Evolutionary conservation across 306 rosid species (phyloP).

Genomic region (Sesbania bispinosa): DNA sequence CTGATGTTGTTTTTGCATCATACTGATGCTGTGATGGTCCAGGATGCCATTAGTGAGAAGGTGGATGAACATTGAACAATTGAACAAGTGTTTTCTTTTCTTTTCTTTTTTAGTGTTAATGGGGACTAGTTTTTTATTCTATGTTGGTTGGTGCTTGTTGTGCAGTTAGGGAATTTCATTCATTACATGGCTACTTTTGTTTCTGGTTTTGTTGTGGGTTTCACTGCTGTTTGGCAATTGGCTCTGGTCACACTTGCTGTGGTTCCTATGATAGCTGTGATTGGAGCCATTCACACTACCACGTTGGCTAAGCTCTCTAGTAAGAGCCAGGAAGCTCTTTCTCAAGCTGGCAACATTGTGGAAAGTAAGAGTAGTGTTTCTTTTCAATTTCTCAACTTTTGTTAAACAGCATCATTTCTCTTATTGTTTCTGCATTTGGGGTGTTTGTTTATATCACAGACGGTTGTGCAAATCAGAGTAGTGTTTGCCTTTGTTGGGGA

Average conservation of each 20-base stretch:
- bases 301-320: constrained; percentile 81
- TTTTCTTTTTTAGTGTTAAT: not conserved
- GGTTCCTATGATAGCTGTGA: constrained; percentile 90
- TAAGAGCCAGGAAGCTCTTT: constrained; percentile 86
- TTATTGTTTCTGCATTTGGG: constrained; percentile 22
- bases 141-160: constrained; percentile 6
- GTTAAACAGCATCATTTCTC: not conserved
- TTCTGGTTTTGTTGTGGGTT: constrained; percentile 93
- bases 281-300: constrained; percentile 82
- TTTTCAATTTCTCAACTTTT: no score
- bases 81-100: not conserved
- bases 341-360: constrained; percentile 88
- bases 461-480: constrained; percentile 86
- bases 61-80: constrained; percentile 38
- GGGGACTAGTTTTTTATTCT: not conserved
- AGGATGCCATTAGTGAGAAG: constrained; percentile 99
- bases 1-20: constrained; percentile 93
- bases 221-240: constrained; percentile 97
- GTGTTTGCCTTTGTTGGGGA: constrained; percentile 84
- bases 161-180: constrained; percentile 92
- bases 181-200: constrained; percentile 99
- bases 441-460: constrained; percentile 52
- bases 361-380: constrained; percentile 42
- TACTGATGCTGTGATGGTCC: constrained; percentile 93
- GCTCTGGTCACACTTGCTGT: constrained; percentile 93